These are phyloP conservation scores for Saccharum spontaneum DNA, from an alignment of 176 grass and related monocot species.

Conservation along the genomic window DNA sequence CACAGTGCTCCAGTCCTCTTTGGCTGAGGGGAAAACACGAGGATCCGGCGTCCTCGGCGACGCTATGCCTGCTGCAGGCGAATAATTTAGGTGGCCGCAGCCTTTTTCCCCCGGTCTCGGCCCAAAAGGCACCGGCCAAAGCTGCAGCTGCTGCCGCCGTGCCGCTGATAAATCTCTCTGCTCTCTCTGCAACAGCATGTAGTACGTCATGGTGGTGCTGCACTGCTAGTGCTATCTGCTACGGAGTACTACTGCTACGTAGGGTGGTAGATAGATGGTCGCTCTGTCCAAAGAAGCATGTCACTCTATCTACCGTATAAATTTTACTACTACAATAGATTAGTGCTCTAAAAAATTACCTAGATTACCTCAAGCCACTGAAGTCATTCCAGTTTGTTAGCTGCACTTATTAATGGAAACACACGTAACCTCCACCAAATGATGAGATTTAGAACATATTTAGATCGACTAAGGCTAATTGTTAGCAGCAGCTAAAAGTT, in stretches of 20 bases:
- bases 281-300: background rate
- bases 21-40: background rate
- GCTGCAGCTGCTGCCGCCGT: background rate
- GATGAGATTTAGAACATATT: background rate
- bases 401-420: no score
- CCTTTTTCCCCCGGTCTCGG: background rate
- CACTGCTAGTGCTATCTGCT: background rate
- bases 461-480: no score
- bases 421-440: background rate
- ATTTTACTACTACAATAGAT: background rate
- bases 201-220: constrained; percentile 7
- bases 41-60: background rate
- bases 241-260: background rate
- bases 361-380: no score
- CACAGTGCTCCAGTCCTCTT: background rate
- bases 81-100: constrained; percentile 30
- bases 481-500: no score
- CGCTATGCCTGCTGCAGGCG: background rate
- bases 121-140: background rate
- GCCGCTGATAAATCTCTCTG: background rate
- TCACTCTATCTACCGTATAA: background rate
- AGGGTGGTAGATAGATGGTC: no score
- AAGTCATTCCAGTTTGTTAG: background rate
- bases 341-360: no score
- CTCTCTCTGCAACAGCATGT: background rate